Percentiles rank a stretch among this genome's conserved stretches.
phyloP scores from a whole-genome alignment of 768 basidiomycete species.

The Pisolithus sp. region DNA sequence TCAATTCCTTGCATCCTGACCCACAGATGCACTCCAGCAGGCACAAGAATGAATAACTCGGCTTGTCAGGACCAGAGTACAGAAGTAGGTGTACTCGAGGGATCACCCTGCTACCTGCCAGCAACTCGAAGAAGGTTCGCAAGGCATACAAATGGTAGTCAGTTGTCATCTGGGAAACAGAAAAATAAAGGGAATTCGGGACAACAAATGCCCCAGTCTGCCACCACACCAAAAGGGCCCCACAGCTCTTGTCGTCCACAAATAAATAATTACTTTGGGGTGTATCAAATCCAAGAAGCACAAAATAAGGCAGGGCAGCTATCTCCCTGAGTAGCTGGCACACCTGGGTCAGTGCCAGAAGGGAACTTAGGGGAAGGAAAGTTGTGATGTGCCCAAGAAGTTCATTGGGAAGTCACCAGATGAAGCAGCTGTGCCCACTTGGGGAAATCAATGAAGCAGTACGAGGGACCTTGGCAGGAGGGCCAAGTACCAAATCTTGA shows the following conservation, averaged over 20 bases:
- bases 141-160: too few relatives aligned
- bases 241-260: background rate
- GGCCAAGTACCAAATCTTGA: too few relatives aligned
- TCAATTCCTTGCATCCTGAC: too few relatives aligned
- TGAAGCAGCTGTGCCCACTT: background rate
- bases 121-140: too few relatives aligned
- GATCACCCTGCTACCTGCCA: too few relatives aligned
- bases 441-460: too few relatives aligned
- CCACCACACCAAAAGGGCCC: background rate
- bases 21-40: too few relatives aligned
- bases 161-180: too few relatives aligned
- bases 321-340: background rate
- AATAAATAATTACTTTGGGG: background rate
- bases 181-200: background rate
- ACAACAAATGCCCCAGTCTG: background rate
- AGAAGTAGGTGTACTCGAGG: too few relatives aligned
- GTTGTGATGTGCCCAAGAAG: background rate
- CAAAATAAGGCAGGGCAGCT: background rate
- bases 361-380: background rate
- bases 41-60: too few relatives aligned
- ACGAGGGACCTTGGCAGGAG: too few relatives aligned
- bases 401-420: background rate
- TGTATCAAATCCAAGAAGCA: background rate
- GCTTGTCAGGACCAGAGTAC: too few relatives aligned
- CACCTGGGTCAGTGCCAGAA: background rate